phyloP scores from a whole-genome alignment of 2,329 filamentous ascomycete species.

The Epichloe bromicola region DNA sequence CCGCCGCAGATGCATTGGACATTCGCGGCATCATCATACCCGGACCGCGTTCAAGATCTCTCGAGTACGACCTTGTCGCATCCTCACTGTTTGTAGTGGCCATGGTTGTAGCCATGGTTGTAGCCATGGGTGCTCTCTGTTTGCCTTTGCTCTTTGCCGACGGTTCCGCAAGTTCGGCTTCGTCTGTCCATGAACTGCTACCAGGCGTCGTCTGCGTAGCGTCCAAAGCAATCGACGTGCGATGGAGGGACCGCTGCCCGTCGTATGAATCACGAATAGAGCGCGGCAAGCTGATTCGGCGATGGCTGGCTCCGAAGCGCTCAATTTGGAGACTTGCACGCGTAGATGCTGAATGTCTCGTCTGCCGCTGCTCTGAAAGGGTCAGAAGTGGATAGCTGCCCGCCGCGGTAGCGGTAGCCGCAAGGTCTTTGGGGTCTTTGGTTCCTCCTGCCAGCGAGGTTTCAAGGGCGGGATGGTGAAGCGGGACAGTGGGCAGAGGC shows the following conservation, averaged over 20 bases:
- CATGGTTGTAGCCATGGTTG: constrained; percentile 29
- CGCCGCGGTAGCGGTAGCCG: constrained; percentile 26
- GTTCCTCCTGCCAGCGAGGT: constrained; percentile 20
- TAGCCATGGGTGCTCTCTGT: constrained; percentile 32
- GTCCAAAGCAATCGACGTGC: constrained; percentile 9
- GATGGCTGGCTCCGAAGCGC: constrained; percentile 29
- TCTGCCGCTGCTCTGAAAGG: constrained; percentile 36
- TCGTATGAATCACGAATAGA: constrained; percentile 43
- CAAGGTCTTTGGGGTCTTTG: constrained; percentile 21
- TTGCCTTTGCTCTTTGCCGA: constrained; percentile 35
- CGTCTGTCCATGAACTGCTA: neutral
- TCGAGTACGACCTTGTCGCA: constrained; percentile 26
- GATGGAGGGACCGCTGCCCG: constrained; percentile 27
- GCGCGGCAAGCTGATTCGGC: constrained; percentile 38
- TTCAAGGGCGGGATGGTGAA: constrained; percentile 32
- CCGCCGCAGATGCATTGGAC: constrained; percentile 36
- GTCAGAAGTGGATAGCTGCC: constrained; percentile 39
- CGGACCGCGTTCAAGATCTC: constrained; percentile 42
- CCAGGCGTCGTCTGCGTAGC: neutral
- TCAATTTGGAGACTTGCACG: constrained; percentile 41
- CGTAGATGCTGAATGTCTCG: constrained; percentile 27
- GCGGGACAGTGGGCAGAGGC: constrained; percentile 36
- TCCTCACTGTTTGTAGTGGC: constrained; percentile 14
- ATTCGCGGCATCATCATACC: constrained; percentile 29
- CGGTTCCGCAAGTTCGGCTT: neutral